Percentiles rank a stretch among this genome's conserved stretches.
phyloP scores from a whole-genome alignment of 345 rosid species.

The Melaleuca alternifolia region DNA sequence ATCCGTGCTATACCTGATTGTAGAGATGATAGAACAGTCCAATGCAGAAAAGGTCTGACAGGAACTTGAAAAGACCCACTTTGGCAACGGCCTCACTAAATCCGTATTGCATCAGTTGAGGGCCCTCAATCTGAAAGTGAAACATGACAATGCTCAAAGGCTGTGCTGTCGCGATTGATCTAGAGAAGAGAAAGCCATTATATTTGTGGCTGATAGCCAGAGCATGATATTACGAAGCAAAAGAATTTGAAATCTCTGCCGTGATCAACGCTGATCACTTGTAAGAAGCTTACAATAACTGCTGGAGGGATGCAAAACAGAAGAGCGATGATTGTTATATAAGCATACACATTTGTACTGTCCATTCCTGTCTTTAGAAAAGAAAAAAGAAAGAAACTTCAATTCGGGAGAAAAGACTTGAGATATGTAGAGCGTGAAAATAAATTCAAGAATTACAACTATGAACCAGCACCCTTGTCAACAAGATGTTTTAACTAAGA shows the following conservation, averaged over 20 bases:
- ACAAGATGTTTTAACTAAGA: neutral
- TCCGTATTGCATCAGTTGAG: conserved; percentile 66
- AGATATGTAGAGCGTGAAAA: neutral
- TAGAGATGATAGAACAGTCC: conserved; percentile 98
- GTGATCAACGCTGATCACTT: neutral
- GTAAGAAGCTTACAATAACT: conserved; percentile 45
- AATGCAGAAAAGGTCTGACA: conserved; percentile 94
- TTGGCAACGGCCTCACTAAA: conserved; percentile 70
- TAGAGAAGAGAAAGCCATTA: neutral
- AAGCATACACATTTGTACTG: conserved; percentile 89
- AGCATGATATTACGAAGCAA: neutral
- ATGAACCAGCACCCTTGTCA: neutral
- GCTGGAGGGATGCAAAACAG: conserved; percentile 88
- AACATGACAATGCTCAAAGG: neutral
- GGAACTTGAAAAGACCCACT: conserved; percentile 77
- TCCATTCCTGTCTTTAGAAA: conserved; percentile 88
- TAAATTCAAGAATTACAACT: neutral
- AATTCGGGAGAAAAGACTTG: neutral
- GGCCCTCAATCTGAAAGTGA: conserved; percentile 68
- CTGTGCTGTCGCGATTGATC: neutral
- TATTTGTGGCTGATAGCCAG: neutral
- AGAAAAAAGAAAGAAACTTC: neutral
- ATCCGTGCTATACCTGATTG: conserved; percentile 50
- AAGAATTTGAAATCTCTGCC: neutral
- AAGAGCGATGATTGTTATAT: conserved; percentile 92